A percentile compares a stretch with the other conserved stretches of the same genome.
Evolutionary conservation across 1,284 basidiomycete species (phyloP).

Genomic region (Pseudozyma tsukubaensis): DNA sequence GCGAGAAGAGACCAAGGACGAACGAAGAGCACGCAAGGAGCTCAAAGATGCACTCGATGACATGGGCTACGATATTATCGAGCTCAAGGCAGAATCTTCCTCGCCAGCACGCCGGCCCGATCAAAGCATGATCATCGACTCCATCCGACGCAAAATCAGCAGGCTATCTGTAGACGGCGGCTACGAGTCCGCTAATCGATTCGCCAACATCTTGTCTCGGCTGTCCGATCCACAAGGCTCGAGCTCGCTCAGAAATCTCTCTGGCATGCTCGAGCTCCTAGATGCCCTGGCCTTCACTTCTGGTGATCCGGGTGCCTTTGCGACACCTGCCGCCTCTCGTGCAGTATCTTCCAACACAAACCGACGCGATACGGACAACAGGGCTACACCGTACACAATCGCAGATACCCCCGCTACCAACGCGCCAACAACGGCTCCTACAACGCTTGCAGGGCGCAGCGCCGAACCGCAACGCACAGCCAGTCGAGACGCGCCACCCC

Average conservation of each 20-base stretch:
- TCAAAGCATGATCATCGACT: slow-evolving; percentile 29
- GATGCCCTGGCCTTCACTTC: slow-evolving; percentile 41
- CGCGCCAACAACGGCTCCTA: slow-evolving; percentile 17
- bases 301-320: slow-evolving; percentile 25
- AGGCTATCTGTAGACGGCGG: slow-evolving; percentile 47
- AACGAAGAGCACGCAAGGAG: slow-evolving; percentile 38
- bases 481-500: slow-evolving; percentile 12
- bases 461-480: slow-evolving; percentile 1
- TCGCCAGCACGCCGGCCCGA: slow-evolving; percentile 17
- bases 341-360: slow-evolving; percentile 23
- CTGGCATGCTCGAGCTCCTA: slow-evolving; percentile 42
- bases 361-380: slow-evolving; percentile 20
- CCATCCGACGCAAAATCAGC: slow-evolving; percentile 42
- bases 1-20: slow-evolving; percentile 42
- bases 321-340: slow-evolving; percentile 24
- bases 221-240: slow-evolving; percentile 25
- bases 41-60: slow-evolving; percentile 50
- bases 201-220: slow-evolving; percentile 34
- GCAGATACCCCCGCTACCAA: slow-evolving; percentile 34
- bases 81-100: slow-evolving; percentile 38
- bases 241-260: slow-evolving; percentile 28
- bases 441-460: slow-evolving; percentile 7
- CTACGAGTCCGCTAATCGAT: slow-evolving; percentile 40
- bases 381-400: slow-evolving; percentile 32
- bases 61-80: slow-evolving; percentile 51